A percentile compares a stretch with the other conserved stretches of the same genome.
Conservation (phyloP, 495 filamentous ascomycete species). For the Pseudoneurospora amorphoporcata region DNA sequence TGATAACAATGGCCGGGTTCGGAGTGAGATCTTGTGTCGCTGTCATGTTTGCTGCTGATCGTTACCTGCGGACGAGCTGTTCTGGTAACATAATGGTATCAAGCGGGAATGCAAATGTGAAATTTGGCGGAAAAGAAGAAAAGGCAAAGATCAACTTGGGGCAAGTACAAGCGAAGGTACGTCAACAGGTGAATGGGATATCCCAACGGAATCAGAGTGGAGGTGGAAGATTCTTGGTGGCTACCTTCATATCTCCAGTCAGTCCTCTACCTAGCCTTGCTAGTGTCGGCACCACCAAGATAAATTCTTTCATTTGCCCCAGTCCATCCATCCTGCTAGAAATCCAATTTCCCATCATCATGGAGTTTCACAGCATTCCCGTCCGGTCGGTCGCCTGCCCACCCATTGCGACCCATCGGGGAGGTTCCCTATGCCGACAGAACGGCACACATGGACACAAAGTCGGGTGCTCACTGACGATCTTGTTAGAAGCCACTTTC, state of each 20-base stretch:
- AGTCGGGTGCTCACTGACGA: too few species aligned
- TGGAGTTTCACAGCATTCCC: too few species aligned
- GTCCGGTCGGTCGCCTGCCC: too few species aligned
- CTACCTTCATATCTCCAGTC: background rate
- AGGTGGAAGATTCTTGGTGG: background rate
- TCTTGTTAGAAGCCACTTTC: too few species aligned
- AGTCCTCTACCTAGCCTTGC: background rate
- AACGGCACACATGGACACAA: too few species aligned
- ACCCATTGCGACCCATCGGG: too few species aligned
- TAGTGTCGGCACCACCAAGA: background rate
- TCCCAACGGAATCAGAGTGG: background rate
- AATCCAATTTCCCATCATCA: too few species aligned
- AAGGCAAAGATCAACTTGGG: background rate
- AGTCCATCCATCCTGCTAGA: too few species aligned
- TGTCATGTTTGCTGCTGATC: background rate
- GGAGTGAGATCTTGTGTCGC: background rate
- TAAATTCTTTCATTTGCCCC: too few species aligned
- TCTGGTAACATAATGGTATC: background rate
- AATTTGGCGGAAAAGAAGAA: background rate
- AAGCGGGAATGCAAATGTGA: background rate
- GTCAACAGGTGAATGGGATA: background rate
- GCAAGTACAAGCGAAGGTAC: background rate
- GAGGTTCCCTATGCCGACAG: too few species aligned
- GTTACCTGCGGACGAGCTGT: background rate
- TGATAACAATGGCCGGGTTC: constrained; percentile 25